A percentile compares a stretch with the other conserved stretches of the same genome.
Evolutionary conservation across 179 eudicot species (phyloP).

Genomic region (Beta macrorhiza): DNA sequence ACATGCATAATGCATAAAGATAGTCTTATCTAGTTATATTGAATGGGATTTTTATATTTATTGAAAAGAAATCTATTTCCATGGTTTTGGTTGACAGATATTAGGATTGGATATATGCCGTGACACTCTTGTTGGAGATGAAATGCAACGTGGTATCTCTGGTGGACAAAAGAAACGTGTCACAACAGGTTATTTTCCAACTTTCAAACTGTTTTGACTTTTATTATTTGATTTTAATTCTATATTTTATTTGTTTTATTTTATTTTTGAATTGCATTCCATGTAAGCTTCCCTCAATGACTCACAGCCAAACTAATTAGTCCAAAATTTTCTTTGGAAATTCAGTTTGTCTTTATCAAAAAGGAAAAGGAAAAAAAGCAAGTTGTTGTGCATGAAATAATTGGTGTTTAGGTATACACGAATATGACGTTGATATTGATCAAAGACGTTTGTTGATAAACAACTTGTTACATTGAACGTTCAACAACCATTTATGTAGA

Average conservation of each 20-base stretch:
- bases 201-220: neutral
- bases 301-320: neutral
- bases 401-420: neutral
- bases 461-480: slow-evolving; percentile 11
- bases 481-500: slow-evolving; percentile 18
- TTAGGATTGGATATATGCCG: slow-evolving; percentile 85
- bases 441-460: slow-evolving; percentile 13
- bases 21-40: no score
- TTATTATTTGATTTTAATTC: neutral
- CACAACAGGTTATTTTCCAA: slow-evolving; percentile 63
- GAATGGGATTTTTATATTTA: no score
- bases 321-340: neutral
- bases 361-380: neutral
- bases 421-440: neutral
- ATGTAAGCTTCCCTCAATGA: neutral
- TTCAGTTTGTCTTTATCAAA: slow-evolving; percentile 3
- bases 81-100: slow-evolving; percentile 42
- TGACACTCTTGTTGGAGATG: slow-evolving; percentile 90
- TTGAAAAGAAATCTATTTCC: no score
- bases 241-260: neutral
- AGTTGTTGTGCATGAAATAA: neutral
- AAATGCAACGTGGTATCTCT: slow-evolving; percentile 82
- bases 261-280: neutral
- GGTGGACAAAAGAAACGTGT: slow-evolving; percentile 96
- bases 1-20: no score